A percentile compares a stretch with the other conserved stretches of the same genome.
These are phyloP conservation scores for Metroxylon sagu DNA, from an alignment of 176 grass and related monocot genomes.

Conservation along the genomic window DNA sequence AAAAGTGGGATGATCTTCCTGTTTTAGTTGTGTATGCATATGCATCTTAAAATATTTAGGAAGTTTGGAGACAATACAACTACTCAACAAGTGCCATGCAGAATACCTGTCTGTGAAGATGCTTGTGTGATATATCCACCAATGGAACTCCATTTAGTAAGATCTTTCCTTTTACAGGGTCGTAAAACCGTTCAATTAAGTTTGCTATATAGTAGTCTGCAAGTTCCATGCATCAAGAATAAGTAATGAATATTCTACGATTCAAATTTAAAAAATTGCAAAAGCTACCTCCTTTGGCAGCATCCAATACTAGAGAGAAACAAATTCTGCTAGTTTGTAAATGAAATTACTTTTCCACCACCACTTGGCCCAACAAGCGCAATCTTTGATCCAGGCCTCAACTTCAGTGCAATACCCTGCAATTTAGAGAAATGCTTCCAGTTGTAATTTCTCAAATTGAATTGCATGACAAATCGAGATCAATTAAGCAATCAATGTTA, in stretches of 20 bases:
- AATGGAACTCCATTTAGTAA: constrained; percentile 72
- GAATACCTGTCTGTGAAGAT: constrained; percentile 83
- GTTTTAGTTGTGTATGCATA: too few species aligned
- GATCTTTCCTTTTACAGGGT: constrained; percentile 83
- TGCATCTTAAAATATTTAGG: too few species aligned
- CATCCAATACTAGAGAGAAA: neutral
- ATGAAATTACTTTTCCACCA: constrained; percentile 68
- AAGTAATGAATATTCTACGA: neutral
- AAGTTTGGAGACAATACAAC: neutral
- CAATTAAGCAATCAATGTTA: too few species aligned
- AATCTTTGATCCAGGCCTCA: constrained; percentile 81
- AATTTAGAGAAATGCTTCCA: neutral
- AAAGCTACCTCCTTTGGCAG: neutral
- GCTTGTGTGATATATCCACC: constrained; percentile 69
- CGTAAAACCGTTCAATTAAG: constrained; percentile 97
- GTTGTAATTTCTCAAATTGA: neutral
- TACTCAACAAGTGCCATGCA: neutral
- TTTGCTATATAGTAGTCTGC: constrained; percentile 99
- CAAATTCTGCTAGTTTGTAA: neutral
- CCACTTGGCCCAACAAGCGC: constrained; percentile 97
- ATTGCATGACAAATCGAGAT: too few species aligned
- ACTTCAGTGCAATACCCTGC: constrained; percentile 89
- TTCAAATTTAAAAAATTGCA: neutral
- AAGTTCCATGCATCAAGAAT: constrained; percentile 20
- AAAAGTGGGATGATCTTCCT: too few species aligned